These are phyloP conservation scores for Pueraria montana DNA, from an alignment of 306 rosid species.

Conservation along the genomic window DNA sequence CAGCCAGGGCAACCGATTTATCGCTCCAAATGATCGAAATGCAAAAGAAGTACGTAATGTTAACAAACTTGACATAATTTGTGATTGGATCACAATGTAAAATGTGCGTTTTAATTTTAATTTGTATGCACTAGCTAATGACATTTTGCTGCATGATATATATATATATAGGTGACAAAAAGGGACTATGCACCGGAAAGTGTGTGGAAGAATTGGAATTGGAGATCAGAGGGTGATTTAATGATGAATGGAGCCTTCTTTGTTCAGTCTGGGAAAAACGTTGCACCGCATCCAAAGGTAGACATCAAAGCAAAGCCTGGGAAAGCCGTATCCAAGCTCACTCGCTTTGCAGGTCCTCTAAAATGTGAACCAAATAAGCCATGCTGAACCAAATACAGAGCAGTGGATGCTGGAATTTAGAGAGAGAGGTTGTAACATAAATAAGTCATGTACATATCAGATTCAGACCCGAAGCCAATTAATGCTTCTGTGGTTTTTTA, in stretches of 20 bases:
- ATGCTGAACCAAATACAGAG: constrained; percentile 44
- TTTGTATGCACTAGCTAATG: background rate
- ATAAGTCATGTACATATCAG: background rate
- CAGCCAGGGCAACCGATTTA: constrained; percentile 66
- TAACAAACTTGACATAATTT: background rate
- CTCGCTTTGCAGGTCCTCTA: constrained; percentile 60
- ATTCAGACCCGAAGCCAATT: background rate
- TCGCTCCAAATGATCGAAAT: constrained; percentile 33
- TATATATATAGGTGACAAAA: constrained; percentile 63
- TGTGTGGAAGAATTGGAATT: constrained; percentile 64
- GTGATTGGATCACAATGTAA: too few relatives aligned
- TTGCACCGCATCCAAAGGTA: background rate
- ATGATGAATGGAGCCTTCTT: constrained; percentile 32
- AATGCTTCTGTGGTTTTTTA: constrained; percentile 9
- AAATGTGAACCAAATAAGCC: constrained; percentile 42
- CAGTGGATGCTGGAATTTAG: background rate
- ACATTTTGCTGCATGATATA: background rate
- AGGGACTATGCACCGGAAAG: constrained; percentile 49
- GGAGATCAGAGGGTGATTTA: constrained; percentile 63
- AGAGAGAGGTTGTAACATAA: background rate
- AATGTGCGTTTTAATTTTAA: too few relatives aligned
- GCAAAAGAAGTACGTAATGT: constrained; percentile 53
- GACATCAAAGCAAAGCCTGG: constrained; percentile 41
- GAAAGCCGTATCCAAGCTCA: constrained; percentile 42
- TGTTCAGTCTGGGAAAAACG: background rate